Conservation (phyloP, 176 grass and related monocot species). For the Sorghum bicolor region DNA sequence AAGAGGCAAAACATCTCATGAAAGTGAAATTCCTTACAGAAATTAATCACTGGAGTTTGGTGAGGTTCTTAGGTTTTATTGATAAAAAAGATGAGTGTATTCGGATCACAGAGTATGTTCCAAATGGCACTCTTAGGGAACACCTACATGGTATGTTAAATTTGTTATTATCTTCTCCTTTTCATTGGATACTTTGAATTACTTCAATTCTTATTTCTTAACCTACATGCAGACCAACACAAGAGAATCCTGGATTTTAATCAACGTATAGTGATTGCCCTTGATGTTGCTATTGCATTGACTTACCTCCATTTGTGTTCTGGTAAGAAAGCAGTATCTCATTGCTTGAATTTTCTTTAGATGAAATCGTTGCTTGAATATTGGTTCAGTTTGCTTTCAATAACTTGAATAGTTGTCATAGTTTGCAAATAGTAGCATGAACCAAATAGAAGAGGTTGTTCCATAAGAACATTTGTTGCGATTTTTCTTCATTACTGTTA, state of each 20-base stretch:
- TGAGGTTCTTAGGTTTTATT: slow-evolving; percentile 49
- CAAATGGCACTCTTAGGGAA: slow-evolving; percentile 67
- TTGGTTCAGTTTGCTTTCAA: neutral
- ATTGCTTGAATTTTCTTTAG: neutral
- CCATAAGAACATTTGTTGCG: neutral
- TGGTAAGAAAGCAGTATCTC: slow-evolving; percentile 33
- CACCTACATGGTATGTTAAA: slow-evolving; percentile 68
- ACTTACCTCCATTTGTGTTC: slow-evolving; percentile 71
- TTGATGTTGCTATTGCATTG: slow-evolving; percentile 77
- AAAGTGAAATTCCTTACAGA: slow-evolving; percentile 45
- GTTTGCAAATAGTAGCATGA: neutral
- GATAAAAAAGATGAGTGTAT: slow-evolving; percentile 58
- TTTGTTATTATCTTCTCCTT: slow-evolving; percentile 6
- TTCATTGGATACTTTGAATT: neutral
- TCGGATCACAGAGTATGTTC: slow-evolving; percentile 60
- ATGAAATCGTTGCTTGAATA: neutral
- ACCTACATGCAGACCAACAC: slow-evolving; percentile 33
- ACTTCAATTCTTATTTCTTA: neutral
- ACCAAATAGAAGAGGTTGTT: neutral
- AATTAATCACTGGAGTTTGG: slow-evolving; percentile 63
- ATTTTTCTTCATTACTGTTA: neutral
- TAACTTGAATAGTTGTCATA: neutral
- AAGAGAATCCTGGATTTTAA: slow-evolving; percentile 50
- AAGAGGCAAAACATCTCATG: slow-evolving; percentile 31
- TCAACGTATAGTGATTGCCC: slow-evolving; percentile 65